A percentile compares a stretch with the other conserved stretches of the same genome.
Evolutionary conservation across 108 stramenopile species (phyloP).

Genomic region (Phaeodactylum tricornutum): DNA sequence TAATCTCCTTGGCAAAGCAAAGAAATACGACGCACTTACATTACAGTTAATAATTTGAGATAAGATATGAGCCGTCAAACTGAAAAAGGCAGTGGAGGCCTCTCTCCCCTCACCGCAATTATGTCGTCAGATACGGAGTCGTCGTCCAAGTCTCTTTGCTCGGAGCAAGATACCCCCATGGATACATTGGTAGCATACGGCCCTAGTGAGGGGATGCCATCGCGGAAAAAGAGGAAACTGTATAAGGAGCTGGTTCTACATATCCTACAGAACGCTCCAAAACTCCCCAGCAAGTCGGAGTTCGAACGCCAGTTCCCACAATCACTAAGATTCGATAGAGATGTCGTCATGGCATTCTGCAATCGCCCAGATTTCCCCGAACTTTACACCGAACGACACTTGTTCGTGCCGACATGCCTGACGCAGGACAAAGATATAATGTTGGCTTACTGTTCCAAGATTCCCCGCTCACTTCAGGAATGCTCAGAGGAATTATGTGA

Average conservation of each 20-base stretch:
- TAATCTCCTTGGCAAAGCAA: too few relatives aligned
- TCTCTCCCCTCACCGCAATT: too few relatives aligned
- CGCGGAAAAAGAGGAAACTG: too few relatives aligned
- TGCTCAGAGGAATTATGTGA: slow-evolving; percentile 18
- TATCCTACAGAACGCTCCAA: slow-evolving; percentile 6
- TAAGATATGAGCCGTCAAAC: too few relatives aligned
- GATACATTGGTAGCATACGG: too few relatives aligned
- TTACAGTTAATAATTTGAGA: too few relatives aligned
- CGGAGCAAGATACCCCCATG: too few relatives aligned
- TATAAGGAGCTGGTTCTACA: slow-evolving; percentile 25
- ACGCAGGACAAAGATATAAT: slow-evolving; percentile 21
- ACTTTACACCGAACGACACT: slow-evolving; percentile 12
- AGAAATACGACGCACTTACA: too few relatives aligned
- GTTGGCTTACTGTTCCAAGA: slow-evolving; percentile 25
- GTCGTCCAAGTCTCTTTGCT: too few relatives aligned
- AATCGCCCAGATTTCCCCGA: slow-evolving; percentile 19
- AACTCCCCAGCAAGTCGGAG: slow-evolving; percentile 17
- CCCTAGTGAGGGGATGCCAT: too few relatives aligned
- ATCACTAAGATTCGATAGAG: slow-evolving; percentile 19
- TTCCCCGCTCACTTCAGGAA: slow-evolving; percentile 24
- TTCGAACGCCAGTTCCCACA: slow-evolving; percentile 26
- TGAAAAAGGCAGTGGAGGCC: too few relatives aligned
- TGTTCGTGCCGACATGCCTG: slow-evolving; percentile 23
- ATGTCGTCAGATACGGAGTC: too few relatives aligned
- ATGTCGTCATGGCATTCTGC: slow-evolving; percentile 26